phyloP scores from a whole-genome alignment of 1,284 basidiomycete genomes.

The Uromyces viciae-fabae region DNA sequence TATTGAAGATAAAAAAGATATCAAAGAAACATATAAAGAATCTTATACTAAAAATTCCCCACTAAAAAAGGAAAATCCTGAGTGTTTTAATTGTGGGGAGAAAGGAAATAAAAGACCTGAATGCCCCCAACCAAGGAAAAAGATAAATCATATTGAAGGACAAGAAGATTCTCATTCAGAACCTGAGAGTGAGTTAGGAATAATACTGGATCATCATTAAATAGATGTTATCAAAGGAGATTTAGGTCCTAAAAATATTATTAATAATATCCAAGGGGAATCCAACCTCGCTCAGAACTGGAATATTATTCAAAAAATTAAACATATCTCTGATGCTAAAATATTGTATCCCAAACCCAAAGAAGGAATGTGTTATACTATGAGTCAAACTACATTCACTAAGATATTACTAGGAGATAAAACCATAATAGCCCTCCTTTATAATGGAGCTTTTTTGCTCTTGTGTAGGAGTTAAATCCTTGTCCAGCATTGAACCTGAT shows the following conservation, averaged over 20 bases:
- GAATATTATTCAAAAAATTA: neutral
- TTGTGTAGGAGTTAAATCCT: neutral
- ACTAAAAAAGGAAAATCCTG: neutral
- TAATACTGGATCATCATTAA: neutral
- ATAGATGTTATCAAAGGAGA: neutral
- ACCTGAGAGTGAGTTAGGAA: neutral
- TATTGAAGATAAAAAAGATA: neutral
- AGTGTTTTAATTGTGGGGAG: slow-evolving; percentile 9
- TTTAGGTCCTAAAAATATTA: neutral
- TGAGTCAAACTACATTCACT: neutral
- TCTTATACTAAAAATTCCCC: neutral
- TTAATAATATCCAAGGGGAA: neutral
- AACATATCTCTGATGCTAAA: neutral
- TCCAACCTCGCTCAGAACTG: neutral
- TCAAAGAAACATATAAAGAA: neutral
- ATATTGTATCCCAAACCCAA: neutral
- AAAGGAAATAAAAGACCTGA: neutral
- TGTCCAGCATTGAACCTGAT: neutral
- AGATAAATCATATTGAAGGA: neutral
- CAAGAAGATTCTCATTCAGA: neutral
- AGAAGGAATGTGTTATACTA: neutral
- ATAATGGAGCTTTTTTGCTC: neutral
- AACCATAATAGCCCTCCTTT: neutral
- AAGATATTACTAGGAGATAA: neutral
- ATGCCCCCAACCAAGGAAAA: neutral